Base-by-base conservation (phyloP, 2,329 filamentous ascomycete species). In the Claviceps sp. region DNA sequence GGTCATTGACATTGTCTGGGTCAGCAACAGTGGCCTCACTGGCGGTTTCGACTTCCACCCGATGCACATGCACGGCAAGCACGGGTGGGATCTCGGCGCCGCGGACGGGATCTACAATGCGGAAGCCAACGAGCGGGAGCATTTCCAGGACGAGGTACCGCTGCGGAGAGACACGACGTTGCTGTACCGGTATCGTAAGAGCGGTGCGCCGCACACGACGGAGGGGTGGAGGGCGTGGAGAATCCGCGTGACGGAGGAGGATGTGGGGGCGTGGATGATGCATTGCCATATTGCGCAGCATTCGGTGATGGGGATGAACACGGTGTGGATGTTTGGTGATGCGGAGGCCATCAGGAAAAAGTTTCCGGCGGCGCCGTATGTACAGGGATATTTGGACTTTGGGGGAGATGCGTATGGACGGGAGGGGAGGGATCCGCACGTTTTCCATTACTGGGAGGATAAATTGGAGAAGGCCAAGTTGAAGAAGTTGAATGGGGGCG, bases 221-320 rank as follows among this genome's bases (percentile, higher is more conserved):
- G 67, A 71, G 0, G 78, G 80, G 0, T 85, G 81, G 81, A 67
- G 80, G 19, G 80, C 72, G 0, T 84, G 80, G 81, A 68, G 81
- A 10, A 63, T 82, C 1, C 59, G 68, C 4, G 61, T 74, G 1
- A 61, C 68, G 13, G 41, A 55, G 30, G 45, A 54, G 0, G 80
- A 79, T 0, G 76, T 77, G 17, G 41, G 41, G 5, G 41, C 41
- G 3, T 82, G 77, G 77, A 76, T 82, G 76, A 67, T 82, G 56
- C 79, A 82, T 61, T 82, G 79, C 56, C 79, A 82, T 60, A 72
- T 76, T 16, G 56, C 77, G 48, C 72, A 74, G 51, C 79, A 82
- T 60, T 77, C 79, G 71, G 64, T 77, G 17, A 80, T 81, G 54
- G 56, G 73, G 58, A 64, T 66, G 70, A 50, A 57, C 38, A 61